Evolutionary conservation across 352 stramenopile genomes (phyloP).

Genomic region (Thalassiosira hispida): DNA sequence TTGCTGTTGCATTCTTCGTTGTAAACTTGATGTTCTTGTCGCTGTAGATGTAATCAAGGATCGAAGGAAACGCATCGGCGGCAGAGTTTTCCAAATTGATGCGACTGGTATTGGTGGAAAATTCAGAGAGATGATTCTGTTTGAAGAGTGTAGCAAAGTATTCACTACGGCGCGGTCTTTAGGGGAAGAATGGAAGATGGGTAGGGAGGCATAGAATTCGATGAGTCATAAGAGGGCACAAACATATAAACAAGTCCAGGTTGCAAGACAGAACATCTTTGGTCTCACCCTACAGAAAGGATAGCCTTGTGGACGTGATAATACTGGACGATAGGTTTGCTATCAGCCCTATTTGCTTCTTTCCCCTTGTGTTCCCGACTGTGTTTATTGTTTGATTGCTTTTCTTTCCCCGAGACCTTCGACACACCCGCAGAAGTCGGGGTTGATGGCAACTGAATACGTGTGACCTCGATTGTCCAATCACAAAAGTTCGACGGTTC

Average conservation of each 20-base stretch:
- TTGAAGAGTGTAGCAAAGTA: conserved; percentile 65
- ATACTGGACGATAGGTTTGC: conserved; percentile 12
- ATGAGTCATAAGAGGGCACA: not conserved
- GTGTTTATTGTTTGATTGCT: conserved; percentile 14
- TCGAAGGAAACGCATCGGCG: conserved; percentile 45
- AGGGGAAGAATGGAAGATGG: not conserved
- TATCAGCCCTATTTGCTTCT: not conserved
- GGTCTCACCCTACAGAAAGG: conserved; percentile 39
- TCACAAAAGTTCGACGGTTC: conserved; percentile 51
- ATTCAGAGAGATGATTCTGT: conserved; percentile 54
- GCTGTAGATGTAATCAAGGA: conserved; percentile 58
- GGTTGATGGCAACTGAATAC: conserved; percentile 15
- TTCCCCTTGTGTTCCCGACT: conserved; percentile 17
- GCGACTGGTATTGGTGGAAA: conserved; percentile 37
- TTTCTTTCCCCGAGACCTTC: not conserved
- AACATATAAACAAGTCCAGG: too few relatives aligned
- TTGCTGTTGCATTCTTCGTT: conserved; percentile 48
- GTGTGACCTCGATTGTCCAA: conserved; percentile 55
- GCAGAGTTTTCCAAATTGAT: conserved; percentile 51
- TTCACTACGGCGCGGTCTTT: conserved; percentile 42
- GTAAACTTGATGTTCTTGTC: conserved; percentile 58
- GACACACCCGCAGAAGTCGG: conserved; percentile 1
- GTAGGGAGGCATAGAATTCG: too few relatives aligned
- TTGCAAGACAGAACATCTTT: too few relatives aligned
- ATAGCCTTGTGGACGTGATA: conserved; percentile 64